phyloP scores from a whole-genome alignment of 116 monocot genomes.

The Cymodocea nodosa region DNA sequence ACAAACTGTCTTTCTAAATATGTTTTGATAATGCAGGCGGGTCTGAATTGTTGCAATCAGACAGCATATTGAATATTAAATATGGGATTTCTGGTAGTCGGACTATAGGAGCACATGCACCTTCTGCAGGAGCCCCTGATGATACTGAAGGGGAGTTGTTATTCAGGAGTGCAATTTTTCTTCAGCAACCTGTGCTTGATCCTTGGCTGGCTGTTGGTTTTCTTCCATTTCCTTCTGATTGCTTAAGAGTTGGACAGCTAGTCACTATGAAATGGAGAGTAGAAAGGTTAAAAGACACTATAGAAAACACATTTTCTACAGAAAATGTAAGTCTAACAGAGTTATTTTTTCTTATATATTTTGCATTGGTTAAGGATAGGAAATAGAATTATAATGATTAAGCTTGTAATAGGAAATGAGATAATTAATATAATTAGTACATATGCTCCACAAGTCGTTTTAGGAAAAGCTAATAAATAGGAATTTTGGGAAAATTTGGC shows the following conservation, averaged over 20 bases:
- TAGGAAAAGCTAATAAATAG: too few relatives aligned
- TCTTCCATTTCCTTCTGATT: conserved; percentile 72
- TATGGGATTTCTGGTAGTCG: conserved; percentile 74
- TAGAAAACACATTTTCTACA: conserved; percentile 9
- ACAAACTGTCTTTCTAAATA: background rate
- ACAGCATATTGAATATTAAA: conserved; percentile 69
- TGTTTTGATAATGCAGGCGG: conserved; percentile 28
- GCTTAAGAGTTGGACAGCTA: conserved; percentile 78
- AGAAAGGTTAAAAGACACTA: conserved; percentile 50
- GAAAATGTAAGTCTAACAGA: conserved; percentile 4
- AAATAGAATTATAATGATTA: too few relatives aligned
- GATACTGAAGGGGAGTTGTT: conserved; percentile 23
- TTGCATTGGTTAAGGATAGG: background rate
- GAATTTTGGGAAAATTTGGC: too few relatives aligned
- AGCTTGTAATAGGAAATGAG: too few relatives aligned
- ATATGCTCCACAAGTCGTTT: too few relatives aligned
- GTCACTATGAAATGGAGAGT: conserved; percentile 83
- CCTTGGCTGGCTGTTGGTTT: conserved; percentile 88
- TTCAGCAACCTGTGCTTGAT: conserved; percentile 82
- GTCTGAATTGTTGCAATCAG: conserved; percentile 24
- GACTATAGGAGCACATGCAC: conserved; percentile 66
- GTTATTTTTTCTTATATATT: background rate
- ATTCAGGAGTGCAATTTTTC: conserved; percentile 51
- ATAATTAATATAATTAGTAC: too few relatives aligned
- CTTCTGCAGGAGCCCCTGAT: conserved; percentile 20